A percentile compares a stretch with the other conserved stretches of the same genome.
Conservation (phyloP, 1,139 yeast species). For the Candida neerlandica region DNA sequence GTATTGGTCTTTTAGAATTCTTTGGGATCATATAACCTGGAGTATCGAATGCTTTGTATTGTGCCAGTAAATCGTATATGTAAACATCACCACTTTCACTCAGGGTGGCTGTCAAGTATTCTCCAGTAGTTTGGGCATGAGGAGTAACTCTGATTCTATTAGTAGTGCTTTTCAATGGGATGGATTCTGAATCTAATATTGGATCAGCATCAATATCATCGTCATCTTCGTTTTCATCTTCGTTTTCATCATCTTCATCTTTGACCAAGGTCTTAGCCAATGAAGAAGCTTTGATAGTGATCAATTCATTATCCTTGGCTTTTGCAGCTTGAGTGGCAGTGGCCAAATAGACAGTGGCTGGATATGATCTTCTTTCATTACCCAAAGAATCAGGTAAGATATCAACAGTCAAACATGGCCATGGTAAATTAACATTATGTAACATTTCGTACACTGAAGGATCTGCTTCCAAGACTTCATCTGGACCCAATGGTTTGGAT, state of each 20-base stretch:
- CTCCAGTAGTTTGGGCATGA: constrained; percentile 72
- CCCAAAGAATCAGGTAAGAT: constrained; percentile 86
- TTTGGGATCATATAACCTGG: constrained; percentile 87
- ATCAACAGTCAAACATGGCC: constrained; percentile 96
- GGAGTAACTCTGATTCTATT: constrained; percentile 89
- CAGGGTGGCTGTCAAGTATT: constrained; percentile 86
- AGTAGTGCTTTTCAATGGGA: constrained; percentile 81
- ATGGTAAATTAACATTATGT: constrained; percentile 89
- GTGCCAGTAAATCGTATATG: constrained; percentile 77
- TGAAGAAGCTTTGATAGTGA: constrained; percentile 80
- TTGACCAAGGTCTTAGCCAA: constrained; percentile 82
- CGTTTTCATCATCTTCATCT: constrained; percentile 73
- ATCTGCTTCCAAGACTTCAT: constrained; percentile 95
- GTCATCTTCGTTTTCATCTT: constrained; percentile 68
- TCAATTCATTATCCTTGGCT: constrained; percentile 83
- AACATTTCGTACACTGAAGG: constrained; percentile 95
- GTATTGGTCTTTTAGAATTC: constrained; percentile 73
- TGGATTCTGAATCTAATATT: constrained; percentile 76
- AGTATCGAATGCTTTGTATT: constrained; percentile 78
- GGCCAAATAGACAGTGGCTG: constrained; percentile 82
- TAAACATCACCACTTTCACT: constrained; percentile 88
- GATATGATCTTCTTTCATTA: constrained; percentile 83
- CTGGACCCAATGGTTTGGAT: constrained; percentile 89
- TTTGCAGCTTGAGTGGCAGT: constrained; percentile 95
- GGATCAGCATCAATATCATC: constrained; percentile 74